A percentile compares a stretch with the other conserved stretches of the same genome.
phyloP scores from a whole-genome alignment of 2,329 filamentous ascomycete genomes.

The Diplodia seriata region DNA sequence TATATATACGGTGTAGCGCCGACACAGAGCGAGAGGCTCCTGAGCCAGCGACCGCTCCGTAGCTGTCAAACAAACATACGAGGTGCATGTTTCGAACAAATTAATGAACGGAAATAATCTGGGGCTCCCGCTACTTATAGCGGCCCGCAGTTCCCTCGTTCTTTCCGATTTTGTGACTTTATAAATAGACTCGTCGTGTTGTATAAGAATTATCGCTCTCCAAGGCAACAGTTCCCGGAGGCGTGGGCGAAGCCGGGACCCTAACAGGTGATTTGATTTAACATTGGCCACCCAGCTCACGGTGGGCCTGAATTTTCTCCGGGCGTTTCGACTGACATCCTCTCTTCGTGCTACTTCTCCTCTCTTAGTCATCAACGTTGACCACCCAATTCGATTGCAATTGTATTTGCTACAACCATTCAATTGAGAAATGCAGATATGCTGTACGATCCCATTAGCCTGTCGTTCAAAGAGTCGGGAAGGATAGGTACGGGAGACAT shows the following conservation, averaged over 20 bases:
- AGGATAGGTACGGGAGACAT: not conserved
- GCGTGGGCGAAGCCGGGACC: too few species aligned
- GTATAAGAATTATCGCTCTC: too few species aligned
- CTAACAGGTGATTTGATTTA: too few species aligned
- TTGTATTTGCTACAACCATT: not conserved
- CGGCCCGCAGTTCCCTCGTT: not conserved
- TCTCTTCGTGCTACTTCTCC: not conserved
- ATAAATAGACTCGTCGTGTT: not conserved
- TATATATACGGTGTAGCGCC: not conserved
- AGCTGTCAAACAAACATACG: not conserved
- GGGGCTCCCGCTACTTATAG: not conserved
- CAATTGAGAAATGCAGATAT: not conserved
- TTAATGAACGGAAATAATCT: not conserved
- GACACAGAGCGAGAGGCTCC: not conserved
- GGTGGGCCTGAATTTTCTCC: too few species aligned
- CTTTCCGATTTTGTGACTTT: not conserved
- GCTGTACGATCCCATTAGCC: not conserved
- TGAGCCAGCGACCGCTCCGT: not conserved
- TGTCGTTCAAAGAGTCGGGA: not conserved
- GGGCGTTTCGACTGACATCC: not conserved
- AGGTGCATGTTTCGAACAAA: not conserved
- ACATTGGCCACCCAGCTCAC: too few species aligned
- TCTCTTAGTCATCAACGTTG: not conserved
- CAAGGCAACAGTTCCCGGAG: too few species aligned
- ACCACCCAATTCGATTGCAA: not conserved